These are phyloP conservation scores for Knoxdaviesia capensis DNA, from an alignment of 2,329 filamentous ascomycete species.

Conservation along the genomic window DNA sequence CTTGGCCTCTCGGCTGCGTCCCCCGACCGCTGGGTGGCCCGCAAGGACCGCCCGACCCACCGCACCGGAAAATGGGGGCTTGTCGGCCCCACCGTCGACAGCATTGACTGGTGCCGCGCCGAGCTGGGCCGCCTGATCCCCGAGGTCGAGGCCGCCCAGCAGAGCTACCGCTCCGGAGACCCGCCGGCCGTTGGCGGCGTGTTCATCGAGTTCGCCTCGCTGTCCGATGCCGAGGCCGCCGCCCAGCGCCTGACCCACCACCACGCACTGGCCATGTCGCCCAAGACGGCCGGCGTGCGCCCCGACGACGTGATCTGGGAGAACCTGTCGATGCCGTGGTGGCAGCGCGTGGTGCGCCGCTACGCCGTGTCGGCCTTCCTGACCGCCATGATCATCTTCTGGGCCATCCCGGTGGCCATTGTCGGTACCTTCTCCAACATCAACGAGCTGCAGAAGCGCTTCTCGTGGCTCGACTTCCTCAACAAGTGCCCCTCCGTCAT, in stretches of 20 bases:
- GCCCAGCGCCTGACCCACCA: slow-evolving; percentile 79
- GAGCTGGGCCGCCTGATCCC: slow-evolving; percentile 34
- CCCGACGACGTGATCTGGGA: slow-evolving; percentile 77
- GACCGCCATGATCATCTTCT: slow-evolving; percentile 66
- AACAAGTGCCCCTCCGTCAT: slow-evolving; percentile 48
- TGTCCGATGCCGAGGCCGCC: slow-evolving; percentile 69
- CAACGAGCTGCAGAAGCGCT: slow-evolving; percentile 40
- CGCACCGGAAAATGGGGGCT: slow-evolving; percentile 41
- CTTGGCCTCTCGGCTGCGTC: slow-evolving; percentile 18
- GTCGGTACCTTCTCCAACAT: slow-evolving; percentile 81
- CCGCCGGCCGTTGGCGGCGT: slow-evolving; percentile 52
- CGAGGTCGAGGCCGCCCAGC: slow-evolving; percentile 46
- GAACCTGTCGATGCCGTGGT: slow-evolving; percentile 68
- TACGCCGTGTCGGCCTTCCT: slow-evolving; percentile 54
- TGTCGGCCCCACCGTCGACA: slow-evolving; percentile 52
- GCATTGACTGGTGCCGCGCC: slow-evolving; percentile 63
- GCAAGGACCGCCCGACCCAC: slow-evolving; percentile 51
- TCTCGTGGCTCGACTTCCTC: slow-evolving; percentile 57
- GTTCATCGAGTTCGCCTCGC: slow-evolving; percentile 75
- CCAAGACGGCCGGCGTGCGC: slow-evolving; percentile 64
- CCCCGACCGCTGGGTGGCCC: slow-evolving; percentile 40
- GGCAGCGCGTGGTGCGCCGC: slow-evolving; percentile 59
- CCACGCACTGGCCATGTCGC: slow-evolving; percentile 68
- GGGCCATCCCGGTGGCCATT: slow-evolving; percentile 53
- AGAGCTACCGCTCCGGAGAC: slow-evolving; percentile 42